A percentile compares a stretch with the other conserved stretches of the same genome.
These are phyloP conservation scores for Fusarium virguliforme DNA, from an alignment of 2,329 filamentous ascomycete genomes.

Conservation along the genomic window DNA sequence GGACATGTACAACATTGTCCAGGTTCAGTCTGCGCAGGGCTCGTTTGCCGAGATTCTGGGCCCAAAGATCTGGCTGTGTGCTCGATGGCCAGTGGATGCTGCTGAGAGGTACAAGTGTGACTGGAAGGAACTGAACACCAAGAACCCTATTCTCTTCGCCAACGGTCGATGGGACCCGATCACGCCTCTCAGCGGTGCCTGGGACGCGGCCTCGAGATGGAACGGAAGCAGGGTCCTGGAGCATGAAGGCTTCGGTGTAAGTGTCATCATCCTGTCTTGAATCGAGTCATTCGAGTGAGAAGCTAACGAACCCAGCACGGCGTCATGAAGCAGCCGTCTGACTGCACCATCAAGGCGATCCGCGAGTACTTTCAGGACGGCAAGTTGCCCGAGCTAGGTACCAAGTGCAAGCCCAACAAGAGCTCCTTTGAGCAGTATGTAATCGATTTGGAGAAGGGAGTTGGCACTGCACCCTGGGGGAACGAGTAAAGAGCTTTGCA, in stretches of 20 bases:
- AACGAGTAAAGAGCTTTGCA: neutral
- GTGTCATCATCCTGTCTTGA: neutral
- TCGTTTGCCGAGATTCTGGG: slow-evolving; percentile 11
- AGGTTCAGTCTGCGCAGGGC: slow-evolving; percentile 11
- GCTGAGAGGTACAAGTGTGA: slow-evolving; percentile 7
- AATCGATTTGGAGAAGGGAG: slow-evolving; percentile 8
- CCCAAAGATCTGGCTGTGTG: slow-evolving; percentile 10
- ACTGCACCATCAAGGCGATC: slow-evolving; percentile 26
- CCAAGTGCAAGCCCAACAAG: slow-evolving; percentile 17
- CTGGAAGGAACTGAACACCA: slow-evolving; percentile 6
- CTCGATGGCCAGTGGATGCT: slow-evolving; percentile 12
- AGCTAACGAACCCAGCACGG: slow-evolving; percentile 24
- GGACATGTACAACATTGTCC: slow-evolving; percentile 26
- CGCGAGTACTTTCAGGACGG: slow-evolving; percentile 23
- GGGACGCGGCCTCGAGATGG: slow-evolving; percentile 11
- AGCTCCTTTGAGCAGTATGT: slow-evolving; percentile 8
- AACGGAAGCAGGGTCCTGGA: slow-evolving; percentile 11
- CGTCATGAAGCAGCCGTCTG: slow-evolving; percentile 24
- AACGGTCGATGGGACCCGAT: slow-evolving; percentile 18
- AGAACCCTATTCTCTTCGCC: slow-evolving; percentile 5
- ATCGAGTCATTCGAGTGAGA: neutral
- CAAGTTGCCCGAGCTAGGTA: slow-evolving; percentile 18
- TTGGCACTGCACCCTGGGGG: neutral
- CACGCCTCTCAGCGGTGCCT: slow-evolving; percentile 12
- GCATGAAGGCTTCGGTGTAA: slow-evolving; percentile 13